Evolutionary conservation across 805 yeast genomes (phyloP).

Genomic region (Isabelozyma gotoi): DNA sequence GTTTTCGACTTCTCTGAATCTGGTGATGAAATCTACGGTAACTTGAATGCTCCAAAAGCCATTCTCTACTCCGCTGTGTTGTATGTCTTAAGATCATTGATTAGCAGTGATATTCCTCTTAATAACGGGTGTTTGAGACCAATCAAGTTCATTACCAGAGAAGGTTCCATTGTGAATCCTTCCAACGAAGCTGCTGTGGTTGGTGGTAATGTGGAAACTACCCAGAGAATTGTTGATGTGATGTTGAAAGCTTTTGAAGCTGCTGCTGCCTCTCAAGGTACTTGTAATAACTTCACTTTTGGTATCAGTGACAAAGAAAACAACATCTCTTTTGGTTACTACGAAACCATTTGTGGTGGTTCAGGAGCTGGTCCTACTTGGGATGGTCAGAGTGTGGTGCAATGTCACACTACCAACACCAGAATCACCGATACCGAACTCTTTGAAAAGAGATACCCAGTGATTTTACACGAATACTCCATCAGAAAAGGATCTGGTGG

Average conservation of each 20-base stretch:
- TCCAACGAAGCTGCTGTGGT: conserved; percentile 88
- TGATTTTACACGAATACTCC: conserved; percentile 67
- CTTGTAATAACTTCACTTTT: conserved; percentile 91
- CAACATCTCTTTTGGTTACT: conserved; percentile 77
- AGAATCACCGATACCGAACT: conserved; percentile 90
- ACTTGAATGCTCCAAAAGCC: conserved; percentile 90
- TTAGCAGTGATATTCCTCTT: conserved; percentile 84
- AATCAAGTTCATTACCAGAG: conserved; percentile 52
- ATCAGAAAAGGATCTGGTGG: conserved; percentile 82
- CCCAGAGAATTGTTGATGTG: conserved; percentile 90
- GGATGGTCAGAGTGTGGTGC: conserved; percentile 88
- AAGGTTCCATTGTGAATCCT: conserved; percentile 58
- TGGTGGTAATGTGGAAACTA: conserved; percentile 87
- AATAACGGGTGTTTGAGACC: conserved; percentile 92
- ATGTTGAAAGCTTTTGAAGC: conserved; percentile 82
- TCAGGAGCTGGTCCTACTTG: conserved; percentile 89
- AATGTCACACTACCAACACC: conserved; percentile 92
- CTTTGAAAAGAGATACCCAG: conserved; percentile 86
- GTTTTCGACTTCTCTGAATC: conserved; percentile 84
- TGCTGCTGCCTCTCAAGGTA: conserved; percentile 95
- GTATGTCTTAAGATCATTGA: conserved; percentile 82
- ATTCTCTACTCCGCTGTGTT: conserved; percentile 86
- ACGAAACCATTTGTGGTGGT: conserved; percentile 95
- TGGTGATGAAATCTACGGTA: conserved; percentile 84
- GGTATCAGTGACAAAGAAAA: conserved; percentile 66